phyloP scores from a whole-genome alignment of 2,329 filamentous ascomycete species.

The Meredithiella fracta region DNA sequence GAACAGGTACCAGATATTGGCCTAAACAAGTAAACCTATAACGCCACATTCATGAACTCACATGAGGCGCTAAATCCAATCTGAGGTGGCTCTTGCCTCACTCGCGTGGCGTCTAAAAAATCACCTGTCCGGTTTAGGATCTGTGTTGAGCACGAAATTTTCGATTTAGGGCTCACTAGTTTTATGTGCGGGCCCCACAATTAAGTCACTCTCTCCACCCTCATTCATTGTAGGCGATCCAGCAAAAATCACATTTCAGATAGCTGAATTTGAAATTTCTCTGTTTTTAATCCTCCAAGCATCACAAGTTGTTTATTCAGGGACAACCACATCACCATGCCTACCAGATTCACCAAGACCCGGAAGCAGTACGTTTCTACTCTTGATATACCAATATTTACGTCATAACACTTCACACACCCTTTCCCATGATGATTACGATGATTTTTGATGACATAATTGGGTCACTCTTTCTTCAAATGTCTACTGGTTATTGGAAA shows the following conservation, averaged over 20 bases:
- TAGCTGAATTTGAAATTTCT: conserved; percentile 13
- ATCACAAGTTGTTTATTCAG: conserved; percentile 18
- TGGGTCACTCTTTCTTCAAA: conserved; percentile 9
- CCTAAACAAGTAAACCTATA: neutral
- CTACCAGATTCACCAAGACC: conserved; percentile 60
- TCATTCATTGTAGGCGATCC: conserved; percentile 5
- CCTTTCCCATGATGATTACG: conserved; percentile 15
- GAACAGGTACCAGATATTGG: neutral
- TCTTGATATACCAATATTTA: conserved; percentile 14
- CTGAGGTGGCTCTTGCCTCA: neutral
- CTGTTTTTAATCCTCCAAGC: conserved; percentile 14
- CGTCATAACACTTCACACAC: conserved; percentile 4
- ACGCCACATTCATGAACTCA: conserved; percentile 7
- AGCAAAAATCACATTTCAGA: conserved; percentile 14
- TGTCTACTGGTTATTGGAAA: conserved; percentile 3
- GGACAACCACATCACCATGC: conserved; percentile 36
- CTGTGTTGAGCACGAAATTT: conserved; percentile 1
- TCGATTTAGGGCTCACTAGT: conserved; percentile 13
- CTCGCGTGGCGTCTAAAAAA: conserved; percentile 2
- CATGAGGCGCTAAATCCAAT: neutral
- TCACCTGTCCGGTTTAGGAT: neutral
- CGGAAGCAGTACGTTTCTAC: conserved; percentile 52
- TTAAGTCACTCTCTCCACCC: conserved; percentile 9
- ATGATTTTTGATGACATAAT: conserved; percentile 13
- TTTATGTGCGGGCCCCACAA: conserved; percentile 12